Percentiles rank a stretch among this genome's conserved stretches.
Conservation (phyloP, 345 rosid genomes). For the Lepidium sativum region DNA sequence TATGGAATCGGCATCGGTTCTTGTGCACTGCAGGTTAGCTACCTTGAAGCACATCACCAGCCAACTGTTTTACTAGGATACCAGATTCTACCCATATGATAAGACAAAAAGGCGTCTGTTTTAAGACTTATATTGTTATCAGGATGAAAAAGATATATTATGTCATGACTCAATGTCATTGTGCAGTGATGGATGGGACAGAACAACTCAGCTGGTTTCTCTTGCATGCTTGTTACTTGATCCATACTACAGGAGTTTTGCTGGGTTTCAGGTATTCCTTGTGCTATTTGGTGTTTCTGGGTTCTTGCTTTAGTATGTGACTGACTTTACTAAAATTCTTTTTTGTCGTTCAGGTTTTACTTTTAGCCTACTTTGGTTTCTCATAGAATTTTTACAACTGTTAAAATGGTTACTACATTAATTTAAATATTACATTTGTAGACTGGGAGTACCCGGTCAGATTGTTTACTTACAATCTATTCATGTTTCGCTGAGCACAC, state of each 20-base stretch:
- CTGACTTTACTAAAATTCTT: not conserved
- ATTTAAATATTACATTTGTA: not conserved
- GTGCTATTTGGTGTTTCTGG: not conserved
- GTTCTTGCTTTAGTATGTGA: not conserved
- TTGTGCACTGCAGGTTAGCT: conserved; percentile 92
- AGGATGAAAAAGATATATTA: not conserved
- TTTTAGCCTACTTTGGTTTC: conserved; percentile 5
- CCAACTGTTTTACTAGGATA: not conserved
- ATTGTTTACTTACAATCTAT: not conserved
- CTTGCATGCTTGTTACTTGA: conserved; percentile 89
- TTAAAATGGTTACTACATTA: not conserved
- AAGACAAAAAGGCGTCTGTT: not conserved
- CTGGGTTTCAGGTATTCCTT: conserved; percentile 85
- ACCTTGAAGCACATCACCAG: not conserved
- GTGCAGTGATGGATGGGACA: conserved; percentile 98
- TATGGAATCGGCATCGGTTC: conserved; percentile 89
- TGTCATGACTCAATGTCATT: conserved; percentile 7
- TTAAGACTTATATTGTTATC: not conserved
- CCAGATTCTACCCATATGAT: not conserved
- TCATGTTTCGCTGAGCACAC: not conserved
- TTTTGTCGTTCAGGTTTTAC: not conserved
- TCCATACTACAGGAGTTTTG: conserved; percentile 86
- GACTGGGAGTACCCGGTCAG: not conserved
- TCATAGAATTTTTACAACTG: not conserved
- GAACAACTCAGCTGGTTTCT: conserved; percentile 94